Conservation (phyloP, 2,329 filamentous ascomycete genomes). For the Calonectria pseudoreteaudii region DNA sequence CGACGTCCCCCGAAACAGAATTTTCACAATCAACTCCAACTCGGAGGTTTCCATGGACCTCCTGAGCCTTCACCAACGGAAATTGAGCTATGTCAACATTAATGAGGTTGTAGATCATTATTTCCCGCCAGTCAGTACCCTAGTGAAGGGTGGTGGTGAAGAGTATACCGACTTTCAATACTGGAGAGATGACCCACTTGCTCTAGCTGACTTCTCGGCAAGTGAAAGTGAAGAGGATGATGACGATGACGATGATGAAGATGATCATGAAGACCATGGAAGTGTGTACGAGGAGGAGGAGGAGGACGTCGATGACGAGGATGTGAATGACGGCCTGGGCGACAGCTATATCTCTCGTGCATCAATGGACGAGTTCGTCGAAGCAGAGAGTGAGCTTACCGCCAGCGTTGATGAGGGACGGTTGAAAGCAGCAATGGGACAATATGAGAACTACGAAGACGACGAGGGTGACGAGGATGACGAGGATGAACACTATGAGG, state of each 20-base stretch:
- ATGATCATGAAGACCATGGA: conserved; percentile 59
- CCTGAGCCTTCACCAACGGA: conserved; percentile 91
- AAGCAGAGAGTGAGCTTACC: conserved; percentile 56
- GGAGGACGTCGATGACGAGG: conserved; percentile 53
- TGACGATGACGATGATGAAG: conserved; percentile 60
- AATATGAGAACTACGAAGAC: conserved; percentile 55
- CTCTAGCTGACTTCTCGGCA: conserved; percentile 88
- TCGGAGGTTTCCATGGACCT: conserved; percentile 94
- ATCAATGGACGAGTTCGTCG: conserved; percentile 52
- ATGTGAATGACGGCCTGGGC: conserved; percentile 48
- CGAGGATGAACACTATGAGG: conserved; percentile 57
- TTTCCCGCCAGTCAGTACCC: conserved; percentile 89
- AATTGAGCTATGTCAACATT: conserved; percentile 97
- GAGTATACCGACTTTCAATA: conserved; percentile 98
- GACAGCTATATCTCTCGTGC: conserved; percentile 46
- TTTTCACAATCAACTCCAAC: conserved; percentile 99
- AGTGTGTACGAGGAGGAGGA: conserved; percentile 50
- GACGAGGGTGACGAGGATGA: conserved; percentile 51
- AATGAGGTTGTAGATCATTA: conserved; percentile 98
- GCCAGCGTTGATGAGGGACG: conserved; percentile 59
- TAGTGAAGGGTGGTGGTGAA: conserved; percentile 91
- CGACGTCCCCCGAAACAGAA: conserved; percentile 92
- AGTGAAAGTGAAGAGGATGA: conserved; percentile 74
- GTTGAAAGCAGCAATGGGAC: conserved; percentile 52
- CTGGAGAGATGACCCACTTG: conserved; percentile 88